Percentiles rank a stretch among this genome's conserved stretches.
phyloP scores from a whole-genome alignment of 2,329 filamentous ascomycete genomes.

The Tolypocladium nubicola region DNA sequence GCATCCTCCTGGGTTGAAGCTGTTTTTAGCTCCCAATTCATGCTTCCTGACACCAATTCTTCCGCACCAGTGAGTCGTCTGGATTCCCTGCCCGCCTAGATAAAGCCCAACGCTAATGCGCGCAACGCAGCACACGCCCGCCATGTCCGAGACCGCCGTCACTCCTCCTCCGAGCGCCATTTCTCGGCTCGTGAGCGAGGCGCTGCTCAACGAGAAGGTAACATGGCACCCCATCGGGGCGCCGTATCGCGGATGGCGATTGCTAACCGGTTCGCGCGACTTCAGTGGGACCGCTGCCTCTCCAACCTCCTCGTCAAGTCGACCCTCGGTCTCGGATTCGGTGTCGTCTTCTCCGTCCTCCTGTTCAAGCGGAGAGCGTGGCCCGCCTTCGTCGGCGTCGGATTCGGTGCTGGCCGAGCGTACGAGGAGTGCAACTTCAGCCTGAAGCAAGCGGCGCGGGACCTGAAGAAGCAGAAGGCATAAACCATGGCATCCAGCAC shows the following conservation, averaged over 20 bases:
- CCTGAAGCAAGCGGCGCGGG: constrained; percentile 50
- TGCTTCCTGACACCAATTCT: constrained; percentile 5
- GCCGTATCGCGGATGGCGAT: not conserved
- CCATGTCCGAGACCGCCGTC: constrained; percentile 43
- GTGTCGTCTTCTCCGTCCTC: constrained; percentile 96
- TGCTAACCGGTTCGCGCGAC: not conserved
- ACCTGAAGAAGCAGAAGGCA: constrained; percentile 41
- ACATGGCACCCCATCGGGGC: constrained; percentile 1
- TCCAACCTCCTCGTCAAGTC: constrained; percentile 97
- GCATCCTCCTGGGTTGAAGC: constrained; percentile 16
- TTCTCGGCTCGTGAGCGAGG: constrained; percentile 87
- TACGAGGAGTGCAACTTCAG: constrained; percentile 97
- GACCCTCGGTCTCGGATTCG: constrained; percentile 89
- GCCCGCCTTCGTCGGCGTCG: constrained; percentile 90
- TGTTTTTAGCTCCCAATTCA: constrained; percentile 15
- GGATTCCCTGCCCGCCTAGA: not conserved
- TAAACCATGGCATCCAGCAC: constrained; percentile 12
- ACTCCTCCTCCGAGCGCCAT: constrained; percentile 50
- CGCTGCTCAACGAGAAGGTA: constrained; percentile 98
- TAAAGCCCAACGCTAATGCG: not conserved
- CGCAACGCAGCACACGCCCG: constrained; percentile 8
- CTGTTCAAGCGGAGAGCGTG: constrained; percentile 97
- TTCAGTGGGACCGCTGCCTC: constrained; percentile 94
- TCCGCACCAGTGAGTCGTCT: constrained; percentile 1
- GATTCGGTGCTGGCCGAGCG: constrained; percentile 90